Base-by-base conservation (phyloP, 257 asterid genomes). In the Cynanchum wilfordii region DNA sequence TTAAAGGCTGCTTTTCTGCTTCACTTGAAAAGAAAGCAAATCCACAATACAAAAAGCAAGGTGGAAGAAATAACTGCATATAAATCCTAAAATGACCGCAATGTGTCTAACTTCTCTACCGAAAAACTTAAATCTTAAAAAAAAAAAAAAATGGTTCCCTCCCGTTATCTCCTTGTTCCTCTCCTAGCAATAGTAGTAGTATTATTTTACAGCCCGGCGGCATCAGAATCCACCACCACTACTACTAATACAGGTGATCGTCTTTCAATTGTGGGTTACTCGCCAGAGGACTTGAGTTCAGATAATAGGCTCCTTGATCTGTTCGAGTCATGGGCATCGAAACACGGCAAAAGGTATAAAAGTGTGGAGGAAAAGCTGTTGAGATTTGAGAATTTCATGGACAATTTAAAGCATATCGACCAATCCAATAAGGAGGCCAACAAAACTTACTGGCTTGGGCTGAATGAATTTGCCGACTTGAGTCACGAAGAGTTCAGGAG, bases 401-500 rank as follows among this genome's bases (percentile, higher is more conserved):
- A 85, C 36, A 90, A 90, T 70, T 57, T 90, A 73, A 86, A 83
- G 74, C 89, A 83, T 74, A 86, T 90, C 15, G 88, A 86, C 45
- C 95, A 85, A 76, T 80, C 79, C 75, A 90, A 90, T 66, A 88
- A 86, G 79, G 82, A 25, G 22, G 60, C 56, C 19, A 58, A 60
- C 19, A 58, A 60, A 5, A 84, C 78, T 67, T 90, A 90, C 52
- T 80, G 89, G 92, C 88, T 90, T 4, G 90, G 92, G 12, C 58
- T 90, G 77, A 90, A 86, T 57, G 87, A 82, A 59, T 90, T 88
- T 17, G 86, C 90, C 0, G 95, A 90, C 74, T 71, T 90, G 82
- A 88, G 83, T 79, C 88, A 88, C 33, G 85, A 84, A n/a, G 96
- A 90, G 80, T 90, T 88, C 89, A 82, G 79, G 86, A 73, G 69